Evolutionary conservation across 345 rosid species (phyloP), one percentile per base, ranked within the genome.

Genomic region (Triadica sebifera): DNA sequence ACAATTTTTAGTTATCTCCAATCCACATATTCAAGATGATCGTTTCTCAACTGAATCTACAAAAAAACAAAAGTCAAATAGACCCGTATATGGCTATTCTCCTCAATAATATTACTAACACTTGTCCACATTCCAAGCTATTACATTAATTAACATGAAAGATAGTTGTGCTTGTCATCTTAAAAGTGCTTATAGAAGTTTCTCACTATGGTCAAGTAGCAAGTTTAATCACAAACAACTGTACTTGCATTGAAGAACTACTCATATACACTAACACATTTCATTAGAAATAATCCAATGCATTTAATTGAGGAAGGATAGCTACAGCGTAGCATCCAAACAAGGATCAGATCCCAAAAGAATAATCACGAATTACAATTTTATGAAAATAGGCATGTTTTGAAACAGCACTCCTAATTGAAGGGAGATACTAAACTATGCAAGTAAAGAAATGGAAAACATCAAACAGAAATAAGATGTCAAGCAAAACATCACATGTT

Each of bases 391-490:
- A 29, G 43, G 7, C 41, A 11, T 34, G 12, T 15, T 34, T 60
- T 38, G 9, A 60, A 60, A 13, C 41, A n/a, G 58, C 24, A 16
- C 39, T 24, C 50, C 25, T 16, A 39, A 17, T n/a, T 20, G 22
- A 61, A 61, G 22, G 24, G 69, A 43, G 37, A 65, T 65, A 16
- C 19, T 4, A 65, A n/a, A 10, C 2, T n/a, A 11, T 43, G 52
- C 69, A 65, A 43, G 0, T 12, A 43, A 8, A 65, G 50, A 72
- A 6, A 20, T 6, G 39, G 52, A 25, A 50, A 19, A 38, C 47
- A 56, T 57, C 65, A 57, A 70, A 39, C n/a, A 43, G 24, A 57
- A 47, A 50, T 8, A 60, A 16, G 51, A 71, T 17, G 45, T n/a
- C 45, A 50, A 37, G 4, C 24, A 62, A 19, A 61, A 72, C 6